phyloP scores from a whole-genome alignment of 345 rosid species.

The Sisymbrium altissimum region DNA sequence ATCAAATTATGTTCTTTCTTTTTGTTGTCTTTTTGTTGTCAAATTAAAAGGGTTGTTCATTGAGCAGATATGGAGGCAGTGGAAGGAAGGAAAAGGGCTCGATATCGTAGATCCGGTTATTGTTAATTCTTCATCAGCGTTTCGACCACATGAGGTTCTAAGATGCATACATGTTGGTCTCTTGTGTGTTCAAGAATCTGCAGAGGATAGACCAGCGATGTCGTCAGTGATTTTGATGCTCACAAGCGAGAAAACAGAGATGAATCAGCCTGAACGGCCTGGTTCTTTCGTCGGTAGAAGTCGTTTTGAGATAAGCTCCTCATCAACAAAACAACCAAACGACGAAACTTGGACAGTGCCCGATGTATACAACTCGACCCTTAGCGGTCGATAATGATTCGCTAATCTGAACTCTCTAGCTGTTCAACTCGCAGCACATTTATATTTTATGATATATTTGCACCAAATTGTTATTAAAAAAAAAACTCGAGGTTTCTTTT shows the following conservation, averaged over 20 bases:
- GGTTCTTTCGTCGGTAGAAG: neutral
- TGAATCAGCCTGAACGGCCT: neutral
- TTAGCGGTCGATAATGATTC: neutral
- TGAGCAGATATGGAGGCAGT: neutral
- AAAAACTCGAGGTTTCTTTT: no score
- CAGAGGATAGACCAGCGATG: neutral
- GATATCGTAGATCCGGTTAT: neutral
- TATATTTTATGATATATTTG: no score
- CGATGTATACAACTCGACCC: neutral
- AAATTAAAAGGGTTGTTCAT: neutral
- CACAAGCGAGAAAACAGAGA: neutral
- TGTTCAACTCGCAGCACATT: no score
- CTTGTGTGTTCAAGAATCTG: no score
- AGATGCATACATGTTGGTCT: neutral
- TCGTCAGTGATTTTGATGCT: neutral
- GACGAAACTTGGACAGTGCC: neutral
- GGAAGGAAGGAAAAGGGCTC: neutral
- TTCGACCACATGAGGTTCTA: neutral
- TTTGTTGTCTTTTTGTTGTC: neutral
- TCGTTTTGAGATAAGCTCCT: neutral
- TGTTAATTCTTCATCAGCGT: neutral
- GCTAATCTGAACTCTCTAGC: no score
- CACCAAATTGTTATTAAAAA: no score
- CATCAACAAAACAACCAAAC: neutral
- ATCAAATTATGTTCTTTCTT: neutral